Evolutionary conservation across 371 early-diverging fungal genomes (phyloP).

Genomic region (Mucor irregularis): DNA sequence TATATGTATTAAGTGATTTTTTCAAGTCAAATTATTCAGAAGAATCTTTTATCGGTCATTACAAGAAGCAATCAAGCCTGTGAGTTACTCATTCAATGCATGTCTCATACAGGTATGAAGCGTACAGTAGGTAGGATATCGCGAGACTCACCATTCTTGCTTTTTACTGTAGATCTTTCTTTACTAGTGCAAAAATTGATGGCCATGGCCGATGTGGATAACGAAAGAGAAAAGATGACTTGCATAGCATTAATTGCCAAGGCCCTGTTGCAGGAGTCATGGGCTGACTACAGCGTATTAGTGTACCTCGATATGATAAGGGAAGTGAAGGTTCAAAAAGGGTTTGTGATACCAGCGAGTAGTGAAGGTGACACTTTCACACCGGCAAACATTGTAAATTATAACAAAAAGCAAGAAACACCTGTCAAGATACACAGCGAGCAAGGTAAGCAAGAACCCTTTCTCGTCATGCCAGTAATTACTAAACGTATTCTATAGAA

Average conservation of each 20-base stretch:
- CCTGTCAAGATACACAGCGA: background rate
- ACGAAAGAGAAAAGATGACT: slow-evolving; percentile 6
- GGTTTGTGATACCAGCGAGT: background rate
- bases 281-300: slow-evolving; percentile 6
- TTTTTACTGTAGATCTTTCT: slow-evolving; percentile 5
- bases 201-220: background rate
- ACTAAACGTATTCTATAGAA: background rate
- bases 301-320: slow-evolving; percentile 7
- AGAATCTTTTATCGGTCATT: slow-evolving; percentile 1
- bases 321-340: background rate
- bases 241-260: slow-evolving; percentile 17
- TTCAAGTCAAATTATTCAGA: background rate
- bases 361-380: too few species aligned
- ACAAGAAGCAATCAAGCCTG: slow-evolving; percentile 9
- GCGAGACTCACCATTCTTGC: background rate
- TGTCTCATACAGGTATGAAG: slow-evolving; percentile 6
- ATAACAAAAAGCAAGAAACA: background rate
- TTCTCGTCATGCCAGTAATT: background rate
- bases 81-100: slow-evolving; percentile 15
- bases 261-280: slow-evolving; percentile 4
- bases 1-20: too few species aligned
- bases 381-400: background rate
- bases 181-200: slow-evolving; percentile 4
- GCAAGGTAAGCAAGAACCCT: background rate
- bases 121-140: background rate